Base-by-base conservation (phyloP, 2,329 filamentous ascomycete genomes). In the Coniochaeta sp. region DNA sequence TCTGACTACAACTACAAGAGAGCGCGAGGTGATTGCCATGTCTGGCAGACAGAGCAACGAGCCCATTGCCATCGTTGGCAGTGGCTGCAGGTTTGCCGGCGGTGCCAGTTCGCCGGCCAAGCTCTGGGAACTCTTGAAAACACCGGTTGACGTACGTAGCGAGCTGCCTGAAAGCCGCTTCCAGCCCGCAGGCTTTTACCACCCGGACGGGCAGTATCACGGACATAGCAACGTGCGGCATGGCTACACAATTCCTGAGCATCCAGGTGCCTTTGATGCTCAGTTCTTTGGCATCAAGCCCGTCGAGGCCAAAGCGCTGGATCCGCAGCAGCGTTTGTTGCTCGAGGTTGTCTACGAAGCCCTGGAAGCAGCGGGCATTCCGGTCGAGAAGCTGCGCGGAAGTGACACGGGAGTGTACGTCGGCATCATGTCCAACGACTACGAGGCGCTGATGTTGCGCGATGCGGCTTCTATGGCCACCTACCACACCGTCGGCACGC, bases 401-500 rank as follows among this genome's bases (percentile, higher is more conserved):
- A 16, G 8, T 6, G 24, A 54, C 28, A 30, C 50, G 10, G n/a
- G n/a, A 5, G 12, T 30, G 24, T 54, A 6, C 24, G 50, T 54
- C 24, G 24, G 24, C 6, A 2, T 3, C 6, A 30, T 8, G 4
- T 10, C 50, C 6, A 3, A 10, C 2, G 50, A 54, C 50, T 54
- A 54, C 16, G 50, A 28, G 7, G 34, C 7, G 14, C 3, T 38
- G 34, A 4, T 14, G 6, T 3, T 3, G 9, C 34, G 34, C 34
- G 34, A 38, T 14, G 10, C 34, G 3, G 34, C 7, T 6, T 7
- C 14, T 3, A 6, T 16, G 9, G 6, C 34, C 3, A 38, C 5
- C 3, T 38, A 38, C 34, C 34, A 38, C 14, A 7, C 34, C 12
- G 75, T 71, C 0, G 75, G 75, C 1, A 67, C 65, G 0, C 67